Evolutionary conservation across 139 green algal species (phyloP).

Genomic region (Micromonas commoda): DNA sequence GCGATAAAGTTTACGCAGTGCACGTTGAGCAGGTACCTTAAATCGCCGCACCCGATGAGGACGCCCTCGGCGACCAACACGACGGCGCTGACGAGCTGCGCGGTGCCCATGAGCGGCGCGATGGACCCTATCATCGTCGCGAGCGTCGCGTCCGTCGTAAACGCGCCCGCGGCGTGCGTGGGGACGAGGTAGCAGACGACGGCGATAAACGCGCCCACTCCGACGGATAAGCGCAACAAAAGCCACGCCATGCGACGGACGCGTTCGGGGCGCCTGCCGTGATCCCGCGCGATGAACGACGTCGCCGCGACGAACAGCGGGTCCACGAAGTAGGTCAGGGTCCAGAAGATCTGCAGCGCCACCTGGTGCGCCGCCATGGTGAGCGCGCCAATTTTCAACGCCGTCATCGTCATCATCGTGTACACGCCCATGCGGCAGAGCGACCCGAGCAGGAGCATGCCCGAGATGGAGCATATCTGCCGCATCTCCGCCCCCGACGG

Average conservation of each 20-base stretch:
- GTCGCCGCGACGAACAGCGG: constrained; percentile 52
- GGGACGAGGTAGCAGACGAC: neutral
- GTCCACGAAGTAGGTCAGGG: constrained; percentile 57
- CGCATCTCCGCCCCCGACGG: constrained; percentile 31
- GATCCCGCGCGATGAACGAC: constrained; percentile 18
- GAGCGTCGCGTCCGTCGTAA: neutral
- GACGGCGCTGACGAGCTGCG: constrained; percentile 10
- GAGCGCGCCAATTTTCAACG: constrained; percentile 44
- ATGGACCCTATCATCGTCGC: neutral
- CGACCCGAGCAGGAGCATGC: constrained; percentile 47
- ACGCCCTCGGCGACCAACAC: constrained; percentile 28
- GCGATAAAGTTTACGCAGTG: constrained; percentile 27
- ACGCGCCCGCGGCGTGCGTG: neutral
- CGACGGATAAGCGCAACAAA: neutral
- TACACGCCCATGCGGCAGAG: constrained; percentile 51
- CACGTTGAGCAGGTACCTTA: constrained; percentile 16
- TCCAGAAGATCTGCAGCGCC: constrained; percentile 62
- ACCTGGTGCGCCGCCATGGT: constrained; percentile 55
- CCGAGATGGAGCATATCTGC: constrained; percentile 40
- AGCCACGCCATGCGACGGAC: neutral
- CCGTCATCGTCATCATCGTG: constrained; percentile 45
- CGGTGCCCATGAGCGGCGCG: neutral
- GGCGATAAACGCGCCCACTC: neutral
- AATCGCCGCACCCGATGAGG: constrained; percentile 15
- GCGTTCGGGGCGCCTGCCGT: neutral